phyloP scores from a whole-genome alignment of 208 protist species.

The Trypanosoma mega region DNA sequence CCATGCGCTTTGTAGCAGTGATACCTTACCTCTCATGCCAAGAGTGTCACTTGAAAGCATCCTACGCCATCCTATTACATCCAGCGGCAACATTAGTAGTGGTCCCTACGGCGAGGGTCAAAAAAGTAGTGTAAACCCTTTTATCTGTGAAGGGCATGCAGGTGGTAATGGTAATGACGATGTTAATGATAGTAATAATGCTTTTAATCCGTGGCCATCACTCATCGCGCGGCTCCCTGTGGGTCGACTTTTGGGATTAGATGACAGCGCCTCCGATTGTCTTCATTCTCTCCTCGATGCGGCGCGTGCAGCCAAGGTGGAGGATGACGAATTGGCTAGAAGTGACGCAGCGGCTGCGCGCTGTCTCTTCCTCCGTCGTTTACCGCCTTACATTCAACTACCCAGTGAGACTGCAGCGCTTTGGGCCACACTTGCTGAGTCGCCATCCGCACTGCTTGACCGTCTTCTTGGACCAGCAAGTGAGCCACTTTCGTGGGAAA shows the following conservation, averaged over 20 bases:
- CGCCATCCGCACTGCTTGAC: conserved; percentile 19
- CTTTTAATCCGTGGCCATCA: too few relatives aligned
- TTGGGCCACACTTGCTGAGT: conserved; percentile 26
- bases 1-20: neutral
- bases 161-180: too few relatives aligned
- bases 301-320: conserved; percentile 36
- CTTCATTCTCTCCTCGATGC: conserved; percentile 77
- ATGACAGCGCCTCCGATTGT: conserved; percentile 50
- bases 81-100: too few relatives aligned
- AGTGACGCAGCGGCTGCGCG: conserved; percentile 75
- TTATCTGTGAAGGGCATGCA: too few relatives aligned
- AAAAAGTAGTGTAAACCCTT: too few relatives aligned
- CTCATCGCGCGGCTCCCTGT: conserved; percentile 52
- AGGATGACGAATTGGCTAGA: too few relatives aligned
- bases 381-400: too few relatives aligned
- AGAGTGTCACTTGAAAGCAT: too few relatives aligned
- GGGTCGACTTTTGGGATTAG: conserved; percentile 52
- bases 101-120: too few relatives aligned
- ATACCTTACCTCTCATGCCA: too few relatives aligned
- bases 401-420: conserved; percentile 39
- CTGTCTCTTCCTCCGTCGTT: conserved; percentile 68
- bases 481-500: conserved; percentile 43
- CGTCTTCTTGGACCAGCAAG: conserved; percentile 2
- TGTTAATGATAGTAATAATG: too few relatives aligned
- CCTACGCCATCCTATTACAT: too few relatives aligned